phyloP scores from a whole-genome alignment of 1,284 basidiomycete genomes.

The Coniferiporia sulphurascens region DNA sequence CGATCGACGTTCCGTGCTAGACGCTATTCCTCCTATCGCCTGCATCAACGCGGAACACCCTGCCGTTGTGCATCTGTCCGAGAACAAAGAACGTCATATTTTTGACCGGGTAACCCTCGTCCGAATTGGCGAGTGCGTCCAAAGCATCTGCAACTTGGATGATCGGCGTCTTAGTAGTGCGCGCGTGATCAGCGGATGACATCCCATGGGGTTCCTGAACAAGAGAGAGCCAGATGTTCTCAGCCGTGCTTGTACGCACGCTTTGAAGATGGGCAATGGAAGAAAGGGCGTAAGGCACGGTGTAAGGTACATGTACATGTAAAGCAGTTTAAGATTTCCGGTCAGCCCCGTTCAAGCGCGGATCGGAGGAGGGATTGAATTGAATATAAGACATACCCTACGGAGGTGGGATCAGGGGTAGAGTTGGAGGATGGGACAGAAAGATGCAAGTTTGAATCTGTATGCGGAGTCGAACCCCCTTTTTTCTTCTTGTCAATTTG shows the following conservation, averaged over 20 bases:
- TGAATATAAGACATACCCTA: neutral
- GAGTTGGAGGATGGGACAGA: neutral
- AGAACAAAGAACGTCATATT: constrained; percentile 9
- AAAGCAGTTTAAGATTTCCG: neutral
- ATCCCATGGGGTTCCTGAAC: neutral
- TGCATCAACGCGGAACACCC: constrained; percentile 4
- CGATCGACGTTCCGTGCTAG: neutral
- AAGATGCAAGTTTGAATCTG: neutral
- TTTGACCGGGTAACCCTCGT: neutral
- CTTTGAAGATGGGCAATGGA: neutral
- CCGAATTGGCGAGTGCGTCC: neutral
- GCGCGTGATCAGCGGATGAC: neutral
- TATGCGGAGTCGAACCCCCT: neutral
- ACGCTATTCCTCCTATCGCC: constrained; percentile 7
- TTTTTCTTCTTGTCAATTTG: neutral
- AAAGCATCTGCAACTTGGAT: constrained; percentile 13
- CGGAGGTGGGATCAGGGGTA: neutral
- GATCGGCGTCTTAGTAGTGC: neutral
- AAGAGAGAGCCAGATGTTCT: constrained; percentile 7
- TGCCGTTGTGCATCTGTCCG: constrained; percentile 7
- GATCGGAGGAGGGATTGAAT: neutral
- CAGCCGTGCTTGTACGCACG: neutral
- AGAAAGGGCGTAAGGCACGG: neutral
- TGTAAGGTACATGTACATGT: no score
- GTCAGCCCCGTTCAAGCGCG: neutral